Evolutionary conservation across 139 green algal genomes (phyloP).

Genomic region (Chlamydomonas urium): DNA sequence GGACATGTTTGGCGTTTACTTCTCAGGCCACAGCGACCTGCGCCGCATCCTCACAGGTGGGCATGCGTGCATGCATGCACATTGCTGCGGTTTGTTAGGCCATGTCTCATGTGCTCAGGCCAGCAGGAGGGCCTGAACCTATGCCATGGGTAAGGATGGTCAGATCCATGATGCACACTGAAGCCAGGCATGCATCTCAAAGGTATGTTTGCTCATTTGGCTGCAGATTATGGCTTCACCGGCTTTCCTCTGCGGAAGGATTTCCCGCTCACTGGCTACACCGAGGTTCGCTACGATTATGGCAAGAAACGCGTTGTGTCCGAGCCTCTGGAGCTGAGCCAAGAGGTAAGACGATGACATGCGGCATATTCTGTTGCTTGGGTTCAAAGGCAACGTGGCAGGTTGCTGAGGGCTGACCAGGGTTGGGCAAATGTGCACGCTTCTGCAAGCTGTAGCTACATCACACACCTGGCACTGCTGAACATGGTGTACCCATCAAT

Average conservation of each 20-base stretch:
- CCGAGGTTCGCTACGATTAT: conserved; percentile 70
- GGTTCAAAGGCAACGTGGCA: conserved; percentile 7
- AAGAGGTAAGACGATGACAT: no score
- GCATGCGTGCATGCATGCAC: no score
- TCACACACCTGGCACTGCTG: neutral
- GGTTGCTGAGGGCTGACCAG: neutral
- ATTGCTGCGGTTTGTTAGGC: no score
- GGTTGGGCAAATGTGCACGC: neutral
- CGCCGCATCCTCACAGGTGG: conserved; percentile 72
- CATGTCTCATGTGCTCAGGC: no score
- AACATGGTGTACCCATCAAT: neutral
- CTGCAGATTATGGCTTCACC: conserved; percentile 80
- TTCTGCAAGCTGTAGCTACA: neutral
- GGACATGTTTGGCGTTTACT: conserved; percentile 92
- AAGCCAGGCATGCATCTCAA: no score
- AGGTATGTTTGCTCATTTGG: no score
- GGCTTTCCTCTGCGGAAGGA: conserved; percentile 86
- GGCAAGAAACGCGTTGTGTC: conserved; percentile 59
- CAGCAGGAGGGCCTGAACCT: no score
- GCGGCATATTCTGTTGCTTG: no score
- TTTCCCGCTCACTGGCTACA: conserved; percentile 83
- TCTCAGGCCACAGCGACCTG: conserved; percentile 80
- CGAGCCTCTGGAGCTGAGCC: conserved; percentile 59
- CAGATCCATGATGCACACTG: no score
- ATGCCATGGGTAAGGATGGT: no score